Base-by-base conservation (phyloP, 805 yeast species). In the Wickerhamomyces tratensis region DNA sequence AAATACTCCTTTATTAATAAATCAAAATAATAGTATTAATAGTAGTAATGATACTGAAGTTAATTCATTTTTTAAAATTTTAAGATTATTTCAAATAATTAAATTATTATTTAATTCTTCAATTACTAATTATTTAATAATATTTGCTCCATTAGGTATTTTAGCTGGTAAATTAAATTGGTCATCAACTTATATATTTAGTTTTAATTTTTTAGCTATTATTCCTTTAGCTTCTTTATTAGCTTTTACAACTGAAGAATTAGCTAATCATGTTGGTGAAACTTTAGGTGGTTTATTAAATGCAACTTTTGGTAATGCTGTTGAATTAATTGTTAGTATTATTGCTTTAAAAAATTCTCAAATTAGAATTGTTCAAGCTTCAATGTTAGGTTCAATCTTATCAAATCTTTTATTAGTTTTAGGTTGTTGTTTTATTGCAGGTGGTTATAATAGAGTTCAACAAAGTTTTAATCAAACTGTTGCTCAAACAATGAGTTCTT, bases 251-350 rank as follows among this genome's bases (percentile, higher is more conserved):
- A 93, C 98, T 5, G 98, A 93, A 62, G 95, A 88, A 55, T 70
- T 93, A 43, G 78, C 96, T 37, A 85, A 77, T 45, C 80, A 83
- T 49, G 87, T 87, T 33, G 97, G 98, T 46, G 85, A 87, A 56
- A 89, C 97, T 9, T 50, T 91, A 25, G 98, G 98, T 12, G 98
- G 98, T 1, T 71, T 93, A 49, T 71, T 93, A 55, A 93, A 93
- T 64, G 98, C 98, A 3, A 89, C 98, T 9, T 86, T 93, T 60
- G 98, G 98, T 45, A 93, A 93, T 61, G 98, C 98, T 3, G 96
- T 93, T 25, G 98, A 93, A 66, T 77, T 93, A 46, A 93, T 93
- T 61, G 98, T 93, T 33, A 85, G 96, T 2, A 69, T 93, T 27
- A 87, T 93, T 51, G 98, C 98, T 1, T 70, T 93, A 54, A 71